Evolutionary conservation across 306 rosid species (phyloP).

Genomic region (Trifolium subterraneum): DNA sequence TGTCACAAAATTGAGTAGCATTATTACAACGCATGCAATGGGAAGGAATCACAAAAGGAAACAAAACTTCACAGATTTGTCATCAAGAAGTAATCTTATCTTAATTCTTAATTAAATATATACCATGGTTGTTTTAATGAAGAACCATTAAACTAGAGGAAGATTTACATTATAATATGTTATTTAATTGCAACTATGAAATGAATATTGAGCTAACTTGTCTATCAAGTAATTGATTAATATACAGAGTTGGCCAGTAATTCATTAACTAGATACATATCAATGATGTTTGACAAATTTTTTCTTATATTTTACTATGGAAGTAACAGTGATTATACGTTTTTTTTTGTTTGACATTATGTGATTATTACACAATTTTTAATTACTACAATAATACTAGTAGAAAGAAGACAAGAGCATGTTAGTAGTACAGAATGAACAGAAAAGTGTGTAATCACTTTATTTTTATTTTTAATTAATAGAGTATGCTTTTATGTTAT

Average conservation of each 20-base stretch:
- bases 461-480: too few relatives aligned
- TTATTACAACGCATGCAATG: slow-evolving; percentile 48
- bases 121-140: background rate
- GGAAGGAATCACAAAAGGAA: slow-evolving; percentile 10
- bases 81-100: background rate
- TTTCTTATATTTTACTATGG: too few relatives aligned
- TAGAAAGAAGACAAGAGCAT: slow-evolving; percentile 11
- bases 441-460: background rate
- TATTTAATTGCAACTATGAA: background rate
- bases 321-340: too few relatives aligned
- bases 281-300: too few relatives aligned
- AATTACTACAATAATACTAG: background rate
- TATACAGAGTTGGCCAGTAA: background rate
- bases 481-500: background rate
- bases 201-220: background rate
- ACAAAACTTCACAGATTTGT: background rate
- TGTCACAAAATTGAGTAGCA: slow-evolving; percentile 41
- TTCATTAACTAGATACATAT: too few relatives aligned
- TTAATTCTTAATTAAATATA: background rate
- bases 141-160: too few relatives aligned
- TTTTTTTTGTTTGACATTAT: too few relatives aligned
- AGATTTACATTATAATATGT: too few relatives aligned
- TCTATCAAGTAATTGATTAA: background rate
- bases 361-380: background rate
- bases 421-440: slow-evolving; percentile 16